A percentile compares a stretch with the other conserved stretches of the same genome.
Conservation (phyloP, 2,329 filamentous ascomycete species). For the Neofusicoccum ribis region DNA sequence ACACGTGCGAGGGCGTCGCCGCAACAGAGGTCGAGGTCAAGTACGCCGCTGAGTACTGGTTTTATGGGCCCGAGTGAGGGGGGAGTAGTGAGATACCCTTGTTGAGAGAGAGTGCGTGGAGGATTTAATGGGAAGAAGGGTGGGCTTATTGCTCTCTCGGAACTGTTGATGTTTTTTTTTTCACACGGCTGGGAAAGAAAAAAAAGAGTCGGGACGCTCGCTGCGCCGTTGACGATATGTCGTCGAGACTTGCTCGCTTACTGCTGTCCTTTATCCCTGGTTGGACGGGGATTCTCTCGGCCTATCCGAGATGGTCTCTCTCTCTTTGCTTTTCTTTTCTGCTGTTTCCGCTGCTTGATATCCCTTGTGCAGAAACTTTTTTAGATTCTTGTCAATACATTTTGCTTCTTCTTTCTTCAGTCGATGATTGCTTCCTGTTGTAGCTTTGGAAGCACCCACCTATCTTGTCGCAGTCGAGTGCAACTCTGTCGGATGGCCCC, state of each 20-base stretch:
- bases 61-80: slow-evolving; percentile 34
- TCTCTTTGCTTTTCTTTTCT: neutral
- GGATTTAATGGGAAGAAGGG: neutral
- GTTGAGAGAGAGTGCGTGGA: neutral
- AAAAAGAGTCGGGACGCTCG: neutral
- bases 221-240: neutral
- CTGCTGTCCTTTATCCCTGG: too few relatives aligned
- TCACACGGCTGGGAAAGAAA: too few relatives aligned
- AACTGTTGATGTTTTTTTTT: too few relatives aligned
- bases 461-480: too few relatives aligned
- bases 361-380: neutral
- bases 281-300: too few relatives aligned
- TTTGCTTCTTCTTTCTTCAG: neutral
- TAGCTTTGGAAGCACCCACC: neutral
- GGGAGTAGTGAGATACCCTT: neutral
- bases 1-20: slow-evolving; percentile 39
- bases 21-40: slow-evolving; percentile 37
- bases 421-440: neutral
- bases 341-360: neutral
- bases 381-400: neutral
- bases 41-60: slow-evolving; percentile 52
- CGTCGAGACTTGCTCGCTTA: neutral
- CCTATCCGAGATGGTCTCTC: neutral
- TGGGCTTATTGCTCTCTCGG: too few relatives aligned
- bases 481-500: too few relatives aligned